These are phyloP conservation scores for Raddia distichophylla DNA, from an alignment of 176 grass and related monocot species.

Conservation along the genomic window DNA sequence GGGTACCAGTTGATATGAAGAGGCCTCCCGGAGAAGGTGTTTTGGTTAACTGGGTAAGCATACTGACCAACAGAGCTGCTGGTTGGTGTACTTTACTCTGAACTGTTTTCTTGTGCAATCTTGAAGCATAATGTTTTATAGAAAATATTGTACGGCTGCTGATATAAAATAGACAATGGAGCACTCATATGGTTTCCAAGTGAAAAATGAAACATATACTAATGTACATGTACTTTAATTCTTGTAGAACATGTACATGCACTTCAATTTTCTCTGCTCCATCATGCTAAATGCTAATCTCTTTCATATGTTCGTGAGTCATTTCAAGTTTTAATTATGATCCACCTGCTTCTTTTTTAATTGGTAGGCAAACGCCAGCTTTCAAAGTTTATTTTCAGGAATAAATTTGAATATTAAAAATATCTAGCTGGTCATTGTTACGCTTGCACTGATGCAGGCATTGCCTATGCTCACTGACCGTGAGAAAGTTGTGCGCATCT, in stretches of 20 bases:
- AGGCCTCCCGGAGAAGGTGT: conserved; percentile 85
- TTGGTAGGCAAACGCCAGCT: conserved; percentile 13
- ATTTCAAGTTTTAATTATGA: conserved; percentile 29
- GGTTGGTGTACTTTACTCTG: conserved; percentile 28
- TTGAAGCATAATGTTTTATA: conserved; percentile 27
- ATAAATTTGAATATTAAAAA: conserved; percentile 21
- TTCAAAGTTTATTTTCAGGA: conserved; percentile 20
- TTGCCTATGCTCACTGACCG: conserved; percentile 86
- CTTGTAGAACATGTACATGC: background rate
- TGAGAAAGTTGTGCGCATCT: conserved; percentile 83
- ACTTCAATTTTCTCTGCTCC: conserved; percentile 13
- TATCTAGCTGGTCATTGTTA: conserved; percentile 34
- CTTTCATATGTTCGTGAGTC: conserved; percentile 11
- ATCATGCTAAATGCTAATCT: conserved; percentile 2
- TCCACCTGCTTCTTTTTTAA: conserved; percentile 33
- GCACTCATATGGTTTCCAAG: background rate
- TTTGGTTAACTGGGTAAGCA: conserved; percentile 86
- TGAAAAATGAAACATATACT: background rate
- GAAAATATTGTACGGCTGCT: conserved; percentile 14
- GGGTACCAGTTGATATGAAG: conserved; percentile 93
- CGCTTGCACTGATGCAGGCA: conserved; percentile 59
- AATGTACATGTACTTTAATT: conserved; percentile 10
- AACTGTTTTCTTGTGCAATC: conserved; percentile 26
- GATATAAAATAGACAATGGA: conserved; percentile 3
- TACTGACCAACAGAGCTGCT: conserved; percentile 13